Percentiles rank a stretch among this genome's conserved stretches.
Conservation (phyloP, 1,284 basidiomycete species). For the Ganoderma boninense region DNA sequence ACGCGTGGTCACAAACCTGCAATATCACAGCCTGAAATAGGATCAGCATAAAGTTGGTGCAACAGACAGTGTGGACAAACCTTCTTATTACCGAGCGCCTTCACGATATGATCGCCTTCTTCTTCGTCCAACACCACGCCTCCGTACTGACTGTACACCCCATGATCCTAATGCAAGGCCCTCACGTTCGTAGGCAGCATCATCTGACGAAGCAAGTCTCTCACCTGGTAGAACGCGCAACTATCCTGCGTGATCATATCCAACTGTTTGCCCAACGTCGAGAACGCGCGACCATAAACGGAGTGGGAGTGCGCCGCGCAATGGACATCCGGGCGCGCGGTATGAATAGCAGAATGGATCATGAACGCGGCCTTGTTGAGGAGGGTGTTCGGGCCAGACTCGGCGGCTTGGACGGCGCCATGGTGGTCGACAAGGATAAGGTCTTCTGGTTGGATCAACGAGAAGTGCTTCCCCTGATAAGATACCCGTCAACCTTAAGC, state of each 20-base stretch:
- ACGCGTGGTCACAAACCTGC: constrained; percentile 10
- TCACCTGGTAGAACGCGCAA: constrained; percentile 53
- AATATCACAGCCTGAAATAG: constrained; percentile 19
- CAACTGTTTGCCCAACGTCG: constrained; percentile 62
- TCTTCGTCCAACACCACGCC: constrained; percentile 67
- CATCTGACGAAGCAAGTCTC: neutral
- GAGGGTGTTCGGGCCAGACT: constrained; percentile 48
- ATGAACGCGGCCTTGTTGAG: constrained; percentile 59
- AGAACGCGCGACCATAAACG: constrained; percentile 69
- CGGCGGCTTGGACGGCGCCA: constrained; percentile 53
- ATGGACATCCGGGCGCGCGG: constrained; percentile 66
- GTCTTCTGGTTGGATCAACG: constrained; percentile 54
- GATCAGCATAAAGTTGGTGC: neutral
- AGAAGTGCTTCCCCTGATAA: constrained; percentile 52
- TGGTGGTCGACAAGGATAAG: constrained; percentile 57
- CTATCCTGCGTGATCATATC: constrained; percentile 62
- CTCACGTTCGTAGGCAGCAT: neutral
- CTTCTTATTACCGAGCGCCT: constrained; percentile 57
- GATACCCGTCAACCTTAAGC: neutral
- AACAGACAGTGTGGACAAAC: constrained; percentile 43
- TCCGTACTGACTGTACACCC: constrained; percentile 56
- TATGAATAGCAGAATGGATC: constrained; percentile 64
- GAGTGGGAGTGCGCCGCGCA: constrained; percentile 75
- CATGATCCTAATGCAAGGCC: constrained; percentile 40
- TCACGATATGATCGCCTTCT: constrained; percentile 65